Evolutionary conservation across 768 basidiomycete species (phyloP).

Genomic region (Pholiota microspora): DNA sequence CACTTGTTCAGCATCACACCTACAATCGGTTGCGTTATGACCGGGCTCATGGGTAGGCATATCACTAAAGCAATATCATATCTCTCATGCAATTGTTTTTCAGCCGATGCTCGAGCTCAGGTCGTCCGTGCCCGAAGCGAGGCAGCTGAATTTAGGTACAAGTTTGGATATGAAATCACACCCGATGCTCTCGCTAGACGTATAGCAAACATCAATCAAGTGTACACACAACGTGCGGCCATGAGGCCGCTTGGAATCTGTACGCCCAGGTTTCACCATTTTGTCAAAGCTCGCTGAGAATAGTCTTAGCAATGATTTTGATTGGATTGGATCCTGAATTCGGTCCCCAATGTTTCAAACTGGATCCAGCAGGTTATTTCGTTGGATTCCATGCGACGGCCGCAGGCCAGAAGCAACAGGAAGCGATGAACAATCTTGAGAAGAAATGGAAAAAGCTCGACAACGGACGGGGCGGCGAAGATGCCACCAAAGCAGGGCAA

Average conservation of each 20-base stretch:
- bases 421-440: slow-evolving; percentile 97
- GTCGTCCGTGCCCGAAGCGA: slow-evolving; percentile 83
- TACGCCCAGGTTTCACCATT: slow-evolving; percentile 37
- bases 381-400: slow-evolving; percentile 98
- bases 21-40: slow-evolving; percentile 96
- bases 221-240: slow-evolving; percentile 95
- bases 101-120: slow-evolving; percentile 92
- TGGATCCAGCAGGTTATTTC: slow-evolving; percentile 98
- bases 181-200: slow-evolving; percentile 94
- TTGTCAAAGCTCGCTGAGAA: neutral
- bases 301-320: slow-evolving; percentile 81
- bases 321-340: slow-evolving; percentile 89
- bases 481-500: slow-evolving; percentile 73
- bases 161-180: slow-evolving; percentile 97
- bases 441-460: slow-evolving; percentile 98
- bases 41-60: slow-evolving; percentile 84
- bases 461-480: slow-evolving; percentile 73
- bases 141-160: slow-evolving; percentile 92
- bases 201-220: slow-evolving; percentile 97
- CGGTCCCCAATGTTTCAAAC: slow-evolving; percentile 97
- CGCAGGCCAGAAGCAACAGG: slow-evolving; percentile 96
- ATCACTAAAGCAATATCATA: neutral
- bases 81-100: slow-evolving; percentile 3
- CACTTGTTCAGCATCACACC: slow-evolving; percentile 97
- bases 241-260: slow-evolving; percentile 97